Base-by-base conservation (phyloP, 2,329 filamentous ascomycete species). In the Colletotrichum godetiae region DNA sequence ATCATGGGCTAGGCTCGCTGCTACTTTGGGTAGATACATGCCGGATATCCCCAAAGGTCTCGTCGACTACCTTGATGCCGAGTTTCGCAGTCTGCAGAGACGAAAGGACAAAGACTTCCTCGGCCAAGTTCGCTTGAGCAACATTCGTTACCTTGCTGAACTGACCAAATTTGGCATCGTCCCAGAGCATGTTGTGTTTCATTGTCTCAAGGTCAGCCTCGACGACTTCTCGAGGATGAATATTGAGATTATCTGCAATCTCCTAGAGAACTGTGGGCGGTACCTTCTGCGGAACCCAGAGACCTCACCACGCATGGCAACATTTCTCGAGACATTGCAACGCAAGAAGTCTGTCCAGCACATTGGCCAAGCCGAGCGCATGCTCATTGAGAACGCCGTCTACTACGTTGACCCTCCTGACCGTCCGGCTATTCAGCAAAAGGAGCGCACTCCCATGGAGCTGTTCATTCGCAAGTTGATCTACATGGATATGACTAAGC, bases 151-250 rank as follows among this genome's bases (percentile, higher is more conserved):
- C 81, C 91, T 99, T 63, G 95, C 97, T 8, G 97, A 99, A 83
- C 85, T 99, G 80, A 99, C 97, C 72, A 99, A 99, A 80, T 99
- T 99, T 79, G 96, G 97, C 37, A 95, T 98, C 37, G 97, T 99
- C 10, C 97, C 97, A 0, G 97, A 99, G 82, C 97, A 99, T 82
- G 96, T 99, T 76, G 97, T 99, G 67, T 99, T 99, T 80, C 97
- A 99, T 80, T 99, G 97, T 80, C 91, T 99, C 78, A 99, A 98
- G 82, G 96, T 99, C 81, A 97, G 96, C 77, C 86, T 99, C 33
- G 97, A 99, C 78, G 97, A 99, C 79, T 99, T 99, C 80, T 98
- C 97, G 2, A 91, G 96, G 74, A 98, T 98, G 94, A 99, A 99
- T 79, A 98, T 99, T 75, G 97, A 99, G 82, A 98, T 99, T 78